Evolutionary conservation across 306 rosid genomes (phyloP), one percentile per base, ranked within the genome.

Genomic region (Corylus avellana): DNA sequence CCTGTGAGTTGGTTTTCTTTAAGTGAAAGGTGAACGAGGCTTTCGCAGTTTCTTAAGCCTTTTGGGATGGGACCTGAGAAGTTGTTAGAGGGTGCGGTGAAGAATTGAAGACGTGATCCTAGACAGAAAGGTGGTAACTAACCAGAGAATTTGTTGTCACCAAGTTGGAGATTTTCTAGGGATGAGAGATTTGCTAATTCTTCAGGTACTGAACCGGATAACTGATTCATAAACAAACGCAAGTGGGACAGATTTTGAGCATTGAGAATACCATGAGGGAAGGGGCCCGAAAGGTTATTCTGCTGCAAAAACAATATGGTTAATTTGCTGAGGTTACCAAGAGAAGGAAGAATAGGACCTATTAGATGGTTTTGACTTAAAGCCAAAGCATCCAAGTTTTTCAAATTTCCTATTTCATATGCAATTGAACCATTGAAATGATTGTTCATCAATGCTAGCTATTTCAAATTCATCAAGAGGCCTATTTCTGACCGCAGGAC

Each of bases 351-450:
- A 56, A 56, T 56, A 56, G 62, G 27, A n/a, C 62, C 62, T 11
- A 9, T n/a, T 17, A 56, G 62, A 56, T 56, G 25, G 20, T 56
- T 56, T n/a, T 11, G 12, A 56, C 62, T 56, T 56, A 56, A 56
- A 56, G 62, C 62, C 62, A 56, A 56, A 56, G 12, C 62, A n/a
- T 56, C 27, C 62, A 56, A 56, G 62, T 56, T 56, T 56, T 17
- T 55, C 61, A 55, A 55, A 55, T 55, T 55, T 55, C 61, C 61
- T 55, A 55, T 55, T 55, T 55, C 61, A 3, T 3, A 2, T 18
- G 61, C 25, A 55, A 55, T 55, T 55, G 61, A 55, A 7, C 61
- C 61, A 55, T 7, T 7, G 27, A 55, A 0, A 20, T 8, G 25
- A 18, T 55, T 55, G n/a, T 55, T 7, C 25, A 18, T 0, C 61